Base-by-base conservation (phyloP, 2,329 filamentous ascomycete species). In the Paraphoma chrysanthemicola region DNA sequence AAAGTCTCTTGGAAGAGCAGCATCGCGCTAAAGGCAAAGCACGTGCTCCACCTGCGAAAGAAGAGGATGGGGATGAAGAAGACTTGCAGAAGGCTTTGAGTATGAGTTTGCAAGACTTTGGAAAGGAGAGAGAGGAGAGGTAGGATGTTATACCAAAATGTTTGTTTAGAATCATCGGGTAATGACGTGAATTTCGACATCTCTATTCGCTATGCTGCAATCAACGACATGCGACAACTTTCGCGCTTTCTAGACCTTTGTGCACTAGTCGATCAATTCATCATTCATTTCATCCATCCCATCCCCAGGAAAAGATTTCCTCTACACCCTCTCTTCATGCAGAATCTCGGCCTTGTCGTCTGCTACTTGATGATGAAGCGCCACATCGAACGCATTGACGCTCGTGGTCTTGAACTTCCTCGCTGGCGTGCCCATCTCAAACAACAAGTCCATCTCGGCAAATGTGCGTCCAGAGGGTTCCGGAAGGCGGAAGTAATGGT, bases 1-100 rank as follows among this genome's bases (percentile, higher is more conserved):
- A 92, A 77, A 92, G 89, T 71, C 71, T 91, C 23, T 81, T 85
- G 1, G 90, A 93, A 75, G 87, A 88, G 62, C 82, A 88, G 70
- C 76, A 81, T 62, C 62, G 69, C 42, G 68, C 54, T 51, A 60
- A 56, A 53, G 60, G 59, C 51, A 60, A 59, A 30, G 43, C n/a
- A 10, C 46, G 46, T 38, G 46, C 46, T 14, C 18, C 18, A n/a
- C 18, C 43, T 10, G 8, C 17, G 36, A 6, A 47, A 16, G 12
- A 47, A 12, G 10, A 18, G 4, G 46, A 48, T 5, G 46, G 39
- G 7, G 46, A 48, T 23, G 46, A 41, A 3, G 46, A 48, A 23
- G 46, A 48, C 9, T 41, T 46, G 42, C 49, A 52, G 39, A 39
- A 41, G 16, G 31, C 44, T 17, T 39, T 51, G 17, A 49, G 31